Conservation (phyloP, 352 stramenopile species). For the Pythium utonaiense region DNA sequence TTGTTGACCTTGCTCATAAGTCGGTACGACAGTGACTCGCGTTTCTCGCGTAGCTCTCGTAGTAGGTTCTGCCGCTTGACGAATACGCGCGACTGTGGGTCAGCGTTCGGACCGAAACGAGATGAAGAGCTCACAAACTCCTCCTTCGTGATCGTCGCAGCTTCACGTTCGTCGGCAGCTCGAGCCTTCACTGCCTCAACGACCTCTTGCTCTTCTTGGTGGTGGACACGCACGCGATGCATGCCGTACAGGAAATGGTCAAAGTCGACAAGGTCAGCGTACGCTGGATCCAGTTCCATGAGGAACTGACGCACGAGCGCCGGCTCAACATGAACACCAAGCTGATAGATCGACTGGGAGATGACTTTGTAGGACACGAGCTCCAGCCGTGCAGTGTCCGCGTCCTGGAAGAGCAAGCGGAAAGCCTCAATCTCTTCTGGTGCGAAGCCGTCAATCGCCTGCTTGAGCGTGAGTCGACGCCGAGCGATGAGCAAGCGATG, state of each 20-base stretch:
- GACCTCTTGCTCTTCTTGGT: slow-evolving; percentile 48
- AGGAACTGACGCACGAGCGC: slow-evolving; percentile 49
- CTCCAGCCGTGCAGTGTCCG: slow-evolving; percentile 55
- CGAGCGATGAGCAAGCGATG: slow-evolving; percentile 36
- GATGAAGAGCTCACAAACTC: slow-evolving; percentile 57
- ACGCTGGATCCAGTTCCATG: slow-evolving; percentile 53
- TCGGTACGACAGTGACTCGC: slow-evolving; percentile 68
- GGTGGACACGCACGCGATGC: slow-evolving; percentile 63
- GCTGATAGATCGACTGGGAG: slow-evolving; percentile 65
- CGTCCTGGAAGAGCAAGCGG: slow-evolving; percentile 53
- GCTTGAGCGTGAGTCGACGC: slow-evolving; percentile 38
- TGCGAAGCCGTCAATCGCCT: slow-evolving; percentile 59
- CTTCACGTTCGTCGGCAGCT: neutral
- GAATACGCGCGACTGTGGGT: slow-evolving; percentile 50
- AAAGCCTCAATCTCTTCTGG: slow-evolving; percentile 66
- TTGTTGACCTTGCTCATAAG: slow-evolving; percentile 58
- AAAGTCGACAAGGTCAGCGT: slow-evolving; percentile 74
- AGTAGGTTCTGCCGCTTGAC: slow-evolving; percentile 75
- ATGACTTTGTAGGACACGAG: slow-evolving; percentile 69
- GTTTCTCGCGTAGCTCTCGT: slow-evolving; percentile 64
- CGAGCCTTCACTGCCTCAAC: neutral
- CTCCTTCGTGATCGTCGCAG: slow-evolving; percentile 18
- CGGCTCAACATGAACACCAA: slow-evolving; percentile 54
- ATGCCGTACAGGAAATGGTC: slow-evolving; percentile 83
- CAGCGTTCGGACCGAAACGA: slow-evolving; percentile 44